These are phyloP conservation scores for Inga laurina DNA, from an alignment of 306 rosid genomes.

Conservation along the genomic window DNA sequence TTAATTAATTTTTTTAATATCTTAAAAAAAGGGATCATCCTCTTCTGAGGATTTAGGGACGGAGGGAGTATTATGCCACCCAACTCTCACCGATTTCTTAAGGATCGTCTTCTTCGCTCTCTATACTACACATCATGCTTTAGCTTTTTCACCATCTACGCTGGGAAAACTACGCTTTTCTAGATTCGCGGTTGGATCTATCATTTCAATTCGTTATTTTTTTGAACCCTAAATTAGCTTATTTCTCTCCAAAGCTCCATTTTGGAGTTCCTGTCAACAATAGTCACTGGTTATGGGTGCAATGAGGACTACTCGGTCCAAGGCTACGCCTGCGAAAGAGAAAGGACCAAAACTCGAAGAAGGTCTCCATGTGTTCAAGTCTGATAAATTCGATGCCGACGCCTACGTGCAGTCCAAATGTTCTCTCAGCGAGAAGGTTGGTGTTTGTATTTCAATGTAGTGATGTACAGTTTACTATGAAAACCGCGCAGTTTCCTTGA, in stretches of 20 bases:
- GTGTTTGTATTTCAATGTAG: not conserved
- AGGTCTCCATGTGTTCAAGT: slow-evolving; percentile 79
- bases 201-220: not conserved
- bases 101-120: slow-evolving; percentile 12
- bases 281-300: slow-evolving; percentile 53
- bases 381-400: slow-evolving; percentile 85
- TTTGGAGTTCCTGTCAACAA: not conserved
- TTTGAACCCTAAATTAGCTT: slow-evolving; percentile 38
- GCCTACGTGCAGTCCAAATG: slow-evolving; percentile 72
- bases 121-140: not conserved
- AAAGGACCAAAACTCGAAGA: slow-evolving; percentile 81
- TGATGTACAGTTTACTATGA: not conserved
- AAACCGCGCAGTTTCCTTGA: not conserved
- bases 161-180: not conserved
- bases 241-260: not conserved
- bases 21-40: too few relatives aligned
- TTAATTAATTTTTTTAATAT: too few relatives aligned
- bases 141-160: slow-evolving; percentile 17
- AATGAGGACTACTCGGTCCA: slow-evolving; percentile 77
- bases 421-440: slow-evolving; percentile 88
- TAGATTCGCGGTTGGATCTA: slow-evolving; percentile 42
- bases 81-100: not conserved
- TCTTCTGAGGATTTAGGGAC: too few relatives aligned
- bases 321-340: slow-evolving; percentile 63
- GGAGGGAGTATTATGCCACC: not conserved